These are phyloP conservation scores for Ganoderma lingzhi DNA, from an alignment of 1,284 basidiomycete species.

Conservation along the genomic window DNA sequence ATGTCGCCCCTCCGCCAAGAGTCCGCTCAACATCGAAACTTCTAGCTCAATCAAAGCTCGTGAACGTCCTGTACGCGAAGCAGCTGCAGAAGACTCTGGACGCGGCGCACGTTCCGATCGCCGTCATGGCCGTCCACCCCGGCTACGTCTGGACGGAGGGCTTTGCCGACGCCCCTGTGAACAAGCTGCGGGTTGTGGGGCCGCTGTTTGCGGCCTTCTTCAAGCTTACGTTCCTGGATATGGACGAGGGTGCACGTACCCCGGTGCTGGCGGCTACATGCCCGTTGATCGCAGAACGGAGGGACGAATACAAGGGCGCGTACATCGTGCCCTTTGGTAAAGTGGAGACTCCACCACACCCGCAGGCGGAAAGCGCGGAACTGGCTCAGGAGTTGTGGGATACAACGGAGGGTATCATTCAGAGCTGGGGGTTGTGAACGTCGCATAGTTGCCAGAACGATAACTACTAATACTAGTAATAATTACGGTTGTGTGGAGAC, in stretches of 20 bases:
- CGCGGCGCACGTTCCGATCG: conserved; percentile 38
- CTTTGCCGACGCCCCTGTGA: neutral
- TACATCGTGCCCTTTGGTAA: neutral
- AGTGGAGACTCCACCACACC: neutral
- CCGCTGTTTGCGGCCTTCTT: neutral
- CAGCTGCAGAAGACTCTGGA: conserved; percentile 40
- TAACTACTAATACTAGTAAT: too few relatives aligned
- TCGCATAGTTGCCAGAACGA: neutral
- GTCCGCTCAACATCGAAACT: too few relatives aligned
- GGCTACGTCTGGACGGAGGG: conserved; percentile 41
- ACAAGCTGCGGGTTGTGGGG: neutral
- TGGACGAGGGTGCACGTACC: neutral
- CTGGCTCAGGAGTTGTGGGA: neutral
- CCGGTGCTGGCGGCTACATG: neutral
- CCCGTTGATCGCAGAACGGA: neutral
- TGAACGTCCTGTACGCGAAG: conserved; percentile 39
- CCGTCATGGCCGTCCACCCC: conserved; percentile 44
- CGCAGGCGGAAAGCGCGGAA: neutral
- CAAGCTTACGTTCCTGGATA: neutral
- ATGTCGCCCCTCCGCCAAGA: neutral
- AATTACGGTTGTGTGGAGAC: too few relatives aligned
- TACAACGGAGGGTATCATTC: neutral
- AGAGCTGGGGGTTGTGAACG: neutral
- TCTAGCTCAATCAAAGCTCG: conserved; percentile 38
- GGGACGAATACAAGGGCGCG: neutral